Evolutionary conservation across 306 rosid genomes (phyloP).

Genomic region (Styphnolobium japonicum): DNA sequence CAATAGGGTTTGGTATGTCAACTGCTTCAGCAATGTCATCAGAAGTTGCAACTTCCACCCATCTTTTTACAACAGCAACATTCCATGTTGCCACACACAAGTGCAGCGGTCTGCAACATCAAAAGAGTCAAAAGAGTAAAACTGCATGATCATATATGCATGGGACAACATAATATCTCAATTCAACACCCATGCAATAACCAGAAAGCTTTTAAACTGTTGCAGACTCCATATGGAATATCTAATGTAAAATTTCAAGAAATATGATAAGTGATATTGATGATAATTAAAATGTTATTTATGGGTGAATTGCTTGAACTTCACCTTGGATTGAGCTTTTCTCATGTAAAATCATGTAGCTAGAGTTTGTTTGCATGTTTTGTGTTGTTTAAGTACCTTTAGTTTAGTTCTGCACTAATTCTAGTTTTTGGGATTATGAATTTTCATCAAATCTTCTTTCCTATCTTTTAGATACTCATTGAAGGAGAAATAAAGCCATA

Average conservation of each 20-base stretch:
- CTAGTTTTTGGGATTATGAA: too few species aligned
- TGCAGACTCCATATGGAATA: background rate
- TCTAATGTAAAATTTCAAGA: background rate
- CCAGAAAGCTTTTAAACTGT: background rate
- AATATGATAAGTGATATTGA: too few species aligned
- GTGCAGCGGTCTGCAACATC: constrained; percentile 65
- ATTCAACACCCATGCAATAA: background rate
- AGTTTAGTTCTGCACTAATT: too few species aligned
- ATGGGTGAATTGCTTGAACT: too few species aligned
- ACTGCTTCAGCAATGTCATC: constrained; percentile 68
- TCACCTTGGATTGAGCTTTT: too few species aligned
- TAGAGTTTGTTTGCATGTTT: too few species aligned
- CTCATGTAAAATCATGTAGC: too few species aligned
- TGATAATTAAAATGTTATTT: too few species aligned
- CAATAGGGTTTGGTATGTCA: constrained; percentile 57
- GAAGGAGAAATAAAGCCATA: too few species aligned
- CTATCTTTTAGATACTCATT: too few species aligned
- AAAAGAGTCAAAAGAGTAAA: constrained; percentile 6
- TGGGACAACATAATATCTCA: background rate
- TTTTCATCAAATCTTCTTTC: too few species aligned
- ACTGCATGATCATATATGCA: background rate
- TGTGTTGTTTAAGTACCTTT: too few species aligned
- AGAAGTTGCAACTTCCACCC: constrained; percentile 64
- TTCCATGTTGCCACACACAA: constrained; percentile 76
- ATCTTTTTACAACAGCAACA: constrained; percentile 66